phyloP scores from a whole-genome alignment of 306 rosid genomes.

The Pyrus betulifolia region DNA sequence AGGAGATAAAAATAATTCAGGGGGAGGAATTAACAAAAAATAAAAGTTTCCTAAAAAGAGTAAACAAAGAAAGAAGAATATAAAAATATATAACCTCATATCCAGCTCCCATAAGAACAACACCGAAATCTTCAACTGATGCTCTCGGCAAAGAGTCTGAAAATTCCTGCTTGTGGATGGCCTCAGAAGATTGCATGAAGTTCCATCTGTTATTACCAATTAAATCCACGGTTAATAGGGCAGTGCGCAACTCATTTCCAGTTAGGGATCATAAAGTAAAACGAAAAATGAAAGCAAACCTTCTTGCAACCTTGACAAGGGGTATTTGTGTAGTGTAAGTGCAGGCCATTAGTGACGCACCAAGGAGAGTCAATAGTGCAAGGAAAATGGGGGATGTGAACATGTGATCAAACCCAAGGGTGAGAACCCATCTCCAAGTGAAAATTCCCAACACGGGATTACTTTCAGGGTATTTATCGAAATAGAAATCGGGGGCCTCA shows the following conservation, averaged over 20 bases:
- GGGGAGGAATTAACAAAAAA: not conserved
- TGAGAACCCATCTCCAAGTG: slow-evolving; percentile 92
- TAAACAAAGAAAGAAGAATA: not conserved
- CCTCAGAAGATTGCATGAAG: slow-evolving; percentile 66
- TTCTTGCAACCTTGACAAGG: slow-evolving; percentile 79
- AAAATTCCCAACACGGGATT: slow-evolving; percentile 77
- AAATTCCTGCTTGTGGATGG: slow-evolving; percentile 74
- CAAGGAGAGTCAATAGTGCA: slow-evolving; percentile 61
- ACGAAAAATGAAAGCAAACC: slow-evolving; percentile 35
- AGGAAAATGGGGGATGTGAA: slow-evolving; percentile 73
- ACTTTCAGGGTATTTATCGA: slow-evolving; percentile 74
- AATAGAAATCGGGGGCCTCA: slow-evolving; percentile 68
- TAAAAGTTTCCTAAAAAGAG: not conserved
- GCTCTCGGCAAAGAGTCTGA: slow-evolving; percentile 80
- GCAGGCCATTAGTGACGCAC: slow-evolving; percentile 89
- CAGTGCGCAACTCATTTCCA: not conserved
- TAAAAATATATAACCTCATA: slow-evolving; percentile 57
- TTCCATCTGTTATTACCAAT: slow-evolving; percentile 58
- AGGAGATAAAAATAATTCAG: not conserved
- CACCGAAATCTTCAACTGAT: slow-evolving; percentile 73
- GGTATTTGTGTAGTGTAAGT: slow-evolving; percentile 94
- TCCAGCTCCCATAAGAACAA: slow-evolving; percentile 87
- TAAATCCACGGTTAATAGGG: slow-evolving; percentile 6
- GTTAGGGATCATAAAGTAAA: not conserved
- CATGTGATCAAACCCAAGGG: slow-evolving; percentile 95